Evolutionary conservation across 1,284 basidiomycete species (phyloP).

Genomic region (Apiotrichum akiyoshidainum): DNA sequence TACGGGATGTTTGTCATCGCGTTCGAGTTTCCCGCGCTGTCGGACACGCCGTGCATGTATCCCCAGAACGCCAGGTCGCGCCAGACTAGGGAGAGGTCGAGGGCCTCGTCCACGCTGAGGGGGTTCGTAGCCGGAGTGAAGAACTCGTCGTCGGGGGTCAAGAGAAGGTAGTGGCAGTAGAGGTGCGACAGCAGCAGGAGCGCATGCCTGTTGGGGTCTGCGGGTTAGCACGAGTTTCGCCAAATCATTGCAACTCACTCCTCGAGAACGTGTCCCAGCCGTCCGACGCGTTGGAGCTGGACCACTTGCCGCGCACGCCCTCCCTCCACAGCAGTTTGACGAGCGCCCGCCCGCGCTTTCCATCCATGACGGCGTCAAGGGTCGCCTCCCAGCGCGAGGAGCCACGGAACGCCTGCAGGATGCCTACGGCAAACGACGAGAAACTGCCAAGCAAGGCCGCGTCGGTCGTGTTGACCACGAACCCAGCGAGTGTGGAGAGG

Average conservation of each 20-base stretch:
- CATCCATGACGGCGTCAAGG: constrained; percentile 49
- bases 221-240: constrained; percentile 15
- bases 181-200: constrained; percentile 78
- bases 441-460: constrained; percentile 30
- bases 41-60: constrained; percentile 47
- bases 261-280: constrained; percentile 55
- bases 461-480: constrained; percentile 9
- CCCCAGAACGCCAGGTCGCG: constrained; percentile 49
- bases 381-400: constrained; percentile 58
- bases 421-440: constrained; percentile 41
- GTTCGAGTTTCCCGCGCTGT: constrained; percentile 65
- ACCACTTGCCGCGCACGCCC: constrained; percentile 61
- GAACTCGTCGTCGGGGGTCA: constrained; percentile 97
- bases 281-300: constrained; percentile 14
- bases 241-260: constrained; percentile 41
- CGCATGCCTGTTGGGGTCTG: constrained; percentile 58
- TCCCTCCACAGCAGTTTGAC: constrained; percentile 70
- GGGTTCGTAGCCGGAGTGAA: constrained; percentile 63
- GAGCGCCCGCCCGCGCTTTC: constrained; percentile 51
- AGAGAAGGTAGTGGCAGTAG: constrained; percentile 79
- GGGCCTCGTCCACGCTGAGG: constrained; percentile 76
- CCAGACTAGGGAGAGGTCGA: constrained; percentile 48
- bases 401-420: constrained; percentile 54
- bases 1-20: constrained; percentile 54
- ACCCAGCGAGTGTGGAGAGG: constrained; percentile 18